These are phyloP conservation scores for Phytopythium cucurbitacearum DNA, from an alignment of 352 stramenopile species.

Conservation along the genomic window DNA sequence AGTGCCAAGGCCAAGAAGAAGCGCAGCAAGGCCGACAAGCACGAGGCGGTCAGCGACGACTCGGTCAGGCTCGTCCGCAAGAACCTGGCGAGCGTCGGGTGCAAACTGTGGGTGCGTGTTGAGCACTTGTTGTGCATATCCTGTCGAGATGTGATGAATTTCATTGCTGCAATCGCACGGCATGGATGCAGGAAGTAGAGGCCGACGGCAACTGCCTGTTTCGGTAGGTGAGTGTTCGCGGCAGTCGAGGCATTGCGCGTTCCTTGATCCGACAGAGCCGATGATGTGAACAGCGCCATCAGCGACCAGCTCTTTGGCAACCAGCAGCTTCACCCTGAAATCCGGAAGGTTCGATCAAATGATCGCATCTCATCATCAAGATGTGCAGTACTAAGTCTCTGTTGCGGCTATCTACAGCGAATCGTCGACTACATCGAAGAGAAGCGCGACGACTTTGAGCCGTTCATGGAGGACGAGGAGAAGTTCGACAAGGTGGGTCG, in stretches of 20 bases:
- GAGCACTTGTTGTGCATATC: background rate
- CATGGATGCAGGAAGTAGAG: slow-evolving; percentile 52
- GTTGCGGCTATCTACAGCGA: slow-evolving; percentile 23
- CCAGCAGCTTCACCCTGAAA: slow-evolving; percentile 54
- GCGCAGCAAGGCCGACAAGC: slow-evolving; percentile 11
- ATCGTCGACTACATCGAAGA: slow-evolving; percentile 70
- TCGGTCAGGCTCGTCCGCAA: slow-evolving; percentile 49
- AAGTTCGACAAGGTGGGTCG: slow-evolving; percentile 72
- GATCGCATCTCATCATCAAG: background rate
- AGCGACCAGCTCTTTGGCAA: slow-evolving; percentile 74
- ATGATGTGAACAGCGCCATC: slow-evolving; percentile 34
- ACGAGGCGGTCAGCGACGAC: slow-evolving; percentile 34
- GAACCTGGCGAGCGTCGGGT: slow-evolving; percentile 47
- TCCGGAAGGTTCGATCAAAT: slow-evolving; percentile 44
- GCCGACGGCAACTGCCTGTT: slow-evolving; percentile 85
- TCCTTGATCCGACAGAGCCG: background rate
- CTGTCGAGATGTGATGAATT: background rate
- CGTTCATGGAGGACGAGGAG: slow-evolving; percentile 88
- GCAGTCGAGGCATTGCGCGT: background rate
- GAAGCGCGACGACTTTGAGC: slow-evolving; percentile 72
- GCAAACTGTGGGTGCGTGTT: slow-evolving; percentile 49
- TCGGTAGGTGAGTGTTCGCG: slow-evolving; percentile 24
- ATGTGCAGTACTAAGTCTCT: background rate
- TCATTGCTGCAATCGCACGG: background rate
- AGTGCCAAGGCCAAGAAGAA: background rate